Evolutionary conservation across 495 filamentous ascomycete species (phyloP), one percentile per base, ranked within the genome.

Genomic region (Hamigera avellanea): DNA sequence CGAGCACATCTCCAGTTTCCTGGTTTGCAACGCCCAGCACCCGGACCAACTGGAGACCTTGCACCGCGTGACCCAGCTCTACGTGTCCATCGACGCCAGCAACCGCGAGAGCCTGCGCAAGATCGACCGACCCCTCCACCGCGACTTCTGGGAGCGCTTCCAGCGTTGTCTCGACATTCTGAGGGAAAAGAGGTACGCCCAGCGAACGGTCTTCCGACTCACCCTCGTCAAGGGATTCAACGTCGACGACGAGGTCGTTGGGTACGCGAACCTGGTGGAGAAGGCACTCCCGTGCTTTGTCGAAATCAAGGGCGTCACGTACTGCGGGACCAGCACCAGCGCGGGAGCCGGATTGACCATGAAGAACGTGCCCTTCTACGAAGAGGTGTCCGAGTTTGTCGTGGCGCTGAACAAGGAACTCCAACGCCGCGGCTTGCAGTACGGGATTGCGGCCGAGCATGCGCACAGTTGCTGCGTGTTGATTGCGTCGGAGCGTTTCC

Each of bases 1-100:
- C 14, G 83, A 91, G 52, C 82, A 74, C 52, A 93, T 96, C 47
- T 93, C 84, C 12, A 89, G 80, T 31, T 96, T 96, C 67, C 69
- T 96, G 0, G 89, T 96, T 33, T 96, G 89, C 66, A 96, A 96
- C 55, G 89, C 89, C n/a, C 89, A 96, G 51, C 89, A 96, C 55
- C 88, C 89, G 8, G 86, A 87, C 25, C 83, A 95, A 50, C 75
- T 96, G 16, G 83, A 81, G 8, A 70, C 79, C 0, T 65, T 96
- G 16, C 61, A 78, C 37, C 82, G 76, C 25, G 87, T 95, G 21
- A 96, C 89, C 0, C 89, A 96, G 53, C 70, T 96, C 2, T 96
- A 96, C 58, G 89, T 96, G 42, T 85, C 78, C 37, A 94, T 96
- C 54, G 89, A 96, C 52, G 89, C 89, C 0, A 83, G 80, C 41